Conservation (phyloP, 2,329 filamentous ascomycete species). For the Penicillium sp. region DNA sequence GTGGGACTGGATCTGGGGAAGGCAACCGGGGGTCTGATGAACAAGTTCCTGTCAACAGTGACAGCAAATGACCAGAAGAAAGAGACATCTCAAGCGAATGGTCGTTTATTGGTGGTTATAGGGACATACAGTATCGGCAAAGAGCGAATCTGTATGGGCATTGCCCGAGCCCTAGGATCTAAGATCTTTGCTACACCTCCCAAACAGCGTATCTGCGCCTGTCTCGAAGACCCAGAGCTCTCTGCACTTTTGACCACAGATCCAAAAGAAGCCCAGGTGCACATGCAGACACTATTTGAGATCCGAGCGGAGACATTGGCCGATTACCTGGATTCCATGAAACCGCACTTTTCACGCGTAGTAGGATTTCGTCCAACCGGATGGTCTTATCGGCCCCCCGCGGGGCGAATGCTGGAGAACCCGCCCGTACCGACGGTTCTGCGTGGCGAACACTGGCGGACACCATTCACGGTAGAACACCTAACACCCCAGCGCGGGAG, state of each 20-base stretch:
- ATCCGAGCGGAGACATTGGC: conserved; percentile 86
- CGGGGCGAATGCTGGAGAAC: conserved; percentile 61
- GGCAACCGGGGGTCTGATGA: conserved; percentile 59
- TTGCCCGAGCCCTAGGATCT: conserved; percentile 78
- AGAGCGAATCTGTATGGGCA: conserved; percentile 90
- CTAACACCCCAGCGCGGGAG: conserved; percentile 81
- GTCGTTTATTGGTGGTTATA: conserved; percentile 83
- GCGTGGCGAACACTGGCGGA: conserved; percentile 71
- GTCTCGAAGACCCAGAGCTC: conserved; percentile 83
- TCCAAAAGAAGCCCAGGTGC: conserved; percentile 84
- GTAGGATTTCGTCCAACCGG: conserved; percentile 91
- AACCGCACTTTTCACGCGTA: conserved; percentile 78
- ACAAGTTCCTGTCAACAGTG: conserved; percentile 58
- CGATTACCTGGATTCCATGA: conserved; percentile 80
- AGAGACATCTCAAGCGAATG: conserved; percentile 44
- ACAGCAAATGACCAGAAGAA: conserved; percentile 30
- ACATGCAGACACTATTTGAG: conserved; percentile 96
- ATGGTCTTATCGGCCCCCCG: conserved; percentile 84
- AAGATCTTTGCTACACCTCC: conserved; percentile 85
- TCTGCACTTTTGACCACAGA: conserved; percentile 73
- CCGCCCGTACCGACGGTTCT: conserved; percentile 66
- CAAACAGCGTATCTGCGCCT: conserved; percentile 81
- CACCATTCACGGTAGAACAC: conserved; percentile 68
- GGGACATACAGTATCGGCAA: conserved; percentile 98
- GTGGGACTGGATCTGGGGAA: conserved; percentile 59